phyloP scores from a whole-genome alignment of 257 asterid species.

The Fraxinus quadrangulata region DNA sequence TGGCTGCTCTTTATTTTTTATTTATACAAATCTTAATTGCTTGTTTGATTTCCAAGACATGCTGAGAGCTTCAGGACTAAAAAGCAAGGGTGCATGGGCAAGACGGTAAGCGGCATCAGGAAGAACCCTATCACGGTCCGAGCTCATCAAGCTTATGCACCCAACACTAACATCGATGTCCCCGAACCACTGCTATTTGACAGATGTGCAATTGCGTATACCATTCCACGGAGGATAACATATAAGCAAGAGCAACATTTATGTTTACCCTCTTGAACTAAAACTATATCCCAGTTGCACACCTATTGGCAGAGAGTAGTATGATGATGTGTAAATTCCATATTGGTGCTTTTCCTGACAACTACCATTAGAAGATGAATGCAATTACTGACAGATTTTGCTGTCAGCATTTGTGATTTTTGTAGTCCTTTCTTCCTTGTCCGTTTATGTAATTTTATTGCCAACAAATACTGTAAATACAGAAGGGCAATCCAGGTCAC shows the following conservation, averaged over 20 bases:
- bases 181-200: background rate
- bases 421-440: background rate
- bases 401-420: background rate
- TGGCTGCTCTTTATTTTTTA: background rate
- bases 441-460: background rate
- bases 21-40: background rate
- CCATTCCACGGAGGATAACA: background rate
- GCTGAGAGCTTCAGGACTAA: background rate
- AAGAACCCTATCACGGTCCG: background rate
- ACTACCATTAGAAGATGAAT: background rate
- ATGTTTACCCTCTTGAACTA: background rate
- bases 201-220: background rate
- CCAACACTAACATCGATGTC: background rate
- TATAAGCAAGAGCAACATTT: background rate
- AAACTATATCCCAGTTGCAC: background rate
- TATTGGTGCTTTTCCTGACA: background rate
- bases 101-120: background rate
- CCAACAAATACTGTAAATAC: conserved; percentile 5
- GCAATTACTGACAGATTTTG: background rate
- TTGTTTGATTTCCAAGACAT: background rate
- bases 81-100: background rate
- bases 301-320: background rate
- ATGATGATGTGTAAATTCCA: background rate
- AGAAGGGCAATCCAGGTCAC: conserved; percentile 18
- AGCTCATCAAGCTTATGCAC: background rate